Percentiles rank a stretch among this genome's conserved stretches.
These are phyloP conservation scores for Candida boleticola DNA, from an alignment of 805 yeast genomes.

Conservation along the genomic window DNA sequence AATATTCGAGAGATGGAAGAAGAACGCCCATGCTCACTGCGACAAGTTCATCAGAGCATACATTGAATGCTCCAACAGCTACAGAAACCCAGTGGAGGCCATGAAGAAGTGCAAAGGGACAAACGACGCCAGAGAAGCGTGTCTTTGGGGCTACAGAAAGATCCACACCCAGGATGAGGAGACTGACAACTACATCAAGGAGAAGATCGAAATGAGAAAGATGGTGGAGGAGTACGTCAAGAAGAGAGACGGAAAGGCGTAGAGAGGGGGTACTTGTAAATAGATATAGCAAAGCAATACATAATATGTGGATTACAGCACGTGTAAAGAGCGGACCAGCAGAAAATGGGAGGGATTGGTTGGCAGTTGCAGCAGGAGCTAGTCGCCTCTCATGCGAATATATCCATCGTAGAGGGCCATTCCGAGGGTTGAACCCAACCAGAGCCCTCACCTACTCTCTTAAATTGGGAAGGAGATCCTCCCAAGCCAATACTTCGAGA, in stretches of 20 bases:
- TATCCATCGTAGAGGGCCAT: too few relatives aligned
- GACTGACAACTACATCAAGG: constrained; percentile 59
- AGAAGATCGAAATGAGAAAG: constrained; percentile 38
- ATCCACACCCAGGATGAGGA: constrained; percentile 67
- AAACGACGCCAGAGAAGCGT: constrained; percentile 56
- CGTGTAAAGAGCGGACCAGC: too few relatives aligned
- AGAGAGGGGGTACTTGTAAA: neutral
- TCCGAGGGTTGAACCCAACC: too few relatives aligned
- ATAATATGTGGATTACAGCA: too few relatives aligned
- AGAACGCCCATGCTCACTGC: constrained; percentile 61
- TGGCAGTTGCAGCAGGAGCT: too few relatives aligned
- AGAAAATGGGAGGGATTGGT: too few relatives aligned
- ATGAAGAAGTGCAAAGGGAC: constrained; percentile 64
- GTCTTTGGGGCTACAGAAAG: constrained; percentile 60
- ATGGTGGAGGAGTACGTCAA: constrained; percentile 7
- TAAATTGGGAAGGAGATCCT: too few relatives aligned
- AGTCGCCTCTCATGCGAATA: too few relatives aligned
- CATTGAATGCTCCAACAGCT: constrained; percentile 61
- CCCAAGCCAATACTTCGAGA: too few relatives aligned
- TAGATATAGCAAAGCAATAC: neutral
- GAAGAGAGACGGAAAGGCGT: constrained; percentile 4
- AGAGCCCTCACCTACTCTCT: too few relatives aligned
- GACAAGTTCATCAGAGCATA: constrained; percentile 68
- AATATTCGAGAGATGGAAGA: constrained; percentile 69
- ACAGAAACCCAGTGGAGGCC: constrained; percentile 57